phyloP scores from a whole-genome alignment of 805 yeast genomes.

The Saturnispora dispora region DNA sequence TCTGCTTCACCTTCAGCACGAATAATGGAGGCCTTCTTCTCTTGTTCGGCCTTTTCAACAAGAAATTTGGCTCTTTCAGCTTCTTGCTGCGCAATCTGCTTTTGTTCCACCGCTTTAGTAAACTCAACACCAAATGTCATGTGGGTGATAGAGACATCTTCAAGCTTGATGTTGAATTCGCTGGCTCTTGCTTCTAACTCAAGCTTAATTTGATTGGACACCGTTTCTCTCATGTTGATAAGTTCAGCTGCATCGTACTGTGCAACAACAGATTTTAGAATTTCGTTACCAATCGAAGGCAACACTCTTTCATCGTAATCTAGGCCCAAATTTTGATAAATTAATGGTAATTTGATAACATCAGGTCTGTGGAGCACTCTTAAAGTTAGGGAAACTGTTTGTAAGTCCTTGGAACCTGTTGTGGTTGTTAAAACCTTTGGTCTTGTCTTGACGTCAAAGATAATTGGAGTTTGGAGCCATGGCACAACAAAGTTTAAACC shows the following conservation, averaged over 20 bases:
- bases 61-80: slow-evolving; percentile 93
- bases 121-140: slow-evolving; percentile 95
- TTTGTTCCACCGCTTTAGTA: slow-evolving; percentile 97
- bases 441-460: slow-evolving; percentile 89
- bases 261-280: slow-evolving; percentile 91
- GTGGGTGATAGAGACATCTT: slow-evolving; percentile 96
- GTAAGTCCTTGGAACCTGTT: slow-evolving; percentile 95
- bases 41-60: slow-evolving; percentile 96
- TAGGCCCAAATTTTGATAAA: slow-evolving; percentile 83
- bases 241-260: slow-evolving; percentile 98
- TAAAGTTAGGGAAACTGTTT: slow-evolving; percentile 86
- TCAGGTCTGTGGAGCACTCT: slow-evolving; percentile 94
- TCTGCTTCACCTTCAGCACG: slow-evolving; percentile 99
- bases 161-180: slow-evolving; percentile 85
- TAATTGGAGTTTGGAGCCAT: slow-evolving; percentile 88
- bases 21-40: slow-evolving; percentile 86
- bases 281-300: slow-evolving; percentile 98
- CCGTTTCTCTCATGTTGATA: slow-evolving; percentile 94
- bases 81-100: slow-evolving; percentile 98
- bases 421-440: slow-evolving; percentile 90
- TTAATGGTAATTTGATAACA: slow-evolving; percentile 67
- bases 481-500: slow-evolving; percentile 95
- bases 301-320: slow-evolving; percentile 96
- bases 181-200: slow-evolving; percentile 76
- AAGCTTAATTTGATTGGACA: slow-evolving; percentile 77